Evolutionary conservation across 441 rosid species (phyloP).

Genomic region (Adansonia madagascariensis): DNA sequence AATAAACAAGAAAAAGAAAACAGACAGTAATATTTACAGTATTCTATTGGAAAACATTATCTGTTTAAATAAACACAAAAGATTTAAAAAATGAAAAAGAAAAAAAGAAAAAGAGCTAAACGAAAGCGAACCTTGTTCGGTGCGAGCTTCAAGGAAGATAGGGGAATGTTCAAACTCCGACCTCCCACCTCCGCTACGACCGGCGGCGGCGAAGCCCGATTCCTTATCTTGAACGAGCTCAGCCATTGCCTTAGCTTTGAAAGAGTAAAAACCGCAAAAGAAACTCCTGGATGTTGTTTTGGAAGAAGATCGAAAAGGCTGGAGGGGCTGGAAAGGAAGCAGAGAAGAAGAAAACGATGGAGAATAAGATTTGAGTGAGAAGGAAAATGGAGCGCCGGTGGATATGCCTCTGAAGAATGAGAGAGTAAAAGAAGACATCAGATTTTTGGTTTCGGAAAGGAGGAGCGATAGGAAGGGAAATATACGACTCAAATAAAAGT

Average conservation of each 20-base stretch:
- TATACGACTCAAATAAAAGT: too few species aligned
- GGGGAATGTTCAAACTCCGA: conserved; percentile 45
- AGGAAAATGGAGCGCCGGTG: conserved; percentile 39
- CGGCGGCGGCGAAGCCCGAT: conserved; percentile 38
- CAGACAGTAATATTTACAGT: background rate
- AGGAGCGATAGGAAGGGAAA: too few species aligned
- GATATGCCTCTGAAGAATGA: conserved; percentile 44
- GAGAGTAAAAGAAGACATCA: conserved; percentile 49
- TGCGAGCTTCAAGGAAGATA: conserved; percentile 69
- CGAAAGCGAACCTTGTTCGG: conserved; percentile 63
- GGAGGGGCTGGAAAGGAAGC: conserved; percentile 22
- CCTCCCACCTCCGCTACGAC: conserved; percentile 22
- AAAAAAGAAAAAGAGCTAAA: background rate
- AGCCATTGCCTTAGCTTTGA: conserved; percentile 57
- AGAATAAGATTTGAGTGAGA: conserved; percentile 27
- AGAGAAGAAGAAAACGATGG: conserved; percentile 19
- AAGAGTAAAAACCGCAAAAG: conserved; percentile 34
- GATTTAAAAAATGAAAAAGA: background rate
- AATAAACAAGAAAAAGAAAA: conserved; percentile 3
- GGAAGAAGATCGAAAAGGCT: conserved; percentile 14
- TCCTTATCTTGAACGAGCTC: conserved; percentile 67
- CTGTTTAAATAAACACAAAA: background rate
- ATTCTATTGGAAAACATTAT: background rate
- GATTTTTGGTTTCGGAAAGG: background rate
- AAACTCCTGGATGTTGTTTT: conserved; percentile 35